A percentile compares a stretch with the other conserved stretches of the same genome.
Conservation (phyloP, 202 grass and related monocot genomes). For the Elaeis oleifera region DNA sequence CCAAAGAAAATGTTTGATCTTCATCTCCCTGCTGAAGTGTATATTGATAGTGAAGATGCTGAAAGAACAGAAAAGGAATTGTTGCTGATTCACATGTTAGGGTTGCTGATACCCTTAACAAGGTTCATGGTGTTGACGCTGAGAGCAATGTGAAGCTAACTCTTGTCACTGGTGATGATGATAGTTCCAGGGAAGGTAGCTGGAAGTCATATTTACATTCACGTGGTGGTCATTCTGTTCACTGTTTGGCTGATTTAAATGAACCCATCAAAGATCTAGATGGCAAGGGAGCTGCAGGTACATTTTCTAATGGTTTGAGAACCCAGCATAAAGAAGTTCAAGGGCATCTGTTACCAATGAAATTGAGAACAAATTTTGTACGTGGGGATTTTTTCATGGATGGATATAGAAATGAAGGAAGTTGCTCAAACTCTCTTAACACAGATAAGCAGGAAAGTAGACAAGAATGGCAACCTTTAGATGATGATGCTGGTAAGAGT, state of each 20-base stretch:
- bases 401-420: background rate
- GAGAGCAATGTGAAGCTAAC: slow-evolving; percentile 29
- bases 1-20: slow-evolving; percentile 44
- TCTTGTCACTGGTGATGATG: slow-evolving; percentile 18
- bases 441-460: too few species aligned
- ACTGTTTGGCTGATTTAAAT: slow-evolving; percentile 54
- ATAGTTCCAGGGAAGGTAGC: slow-evolving; percentile 26
- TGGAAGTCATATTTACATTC: slow-evolving; percentile 31
- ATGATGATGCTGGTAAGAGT: background rate
- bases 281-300: slow-evolving; percentile 21
- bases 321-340: slow-evolving; percentile 22
- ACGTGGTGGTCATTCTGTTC: slow-evolving; percentile 23
- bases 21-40: slow-evolving; percentile 51
- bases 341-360: slow-evolving; percentile 19
- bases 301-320: slow-evolving; percentile 13
- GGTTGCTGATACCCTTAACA: slow-evolving; percentile 45
- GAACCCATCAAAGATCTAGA: slow-evolving; percentile 38
- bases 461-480: background rate
- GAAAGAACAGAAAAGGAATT: slow-evolving; percentile 25
- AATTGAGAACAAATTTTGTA: background rate
- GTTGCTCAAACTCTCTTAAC: background rate
- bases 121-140: slow-evolving; percentile 14
- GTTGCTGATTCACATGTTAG: background rate
- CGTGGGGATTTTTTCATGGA: background rate
- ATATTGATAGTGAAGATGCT: slow-evolving; percentile 47